These are phyloP conservation scores for Naganishia sp. DNA, from an alignment of 1,284 basidiomycete species.

Conservation along the genomic window DNA sequence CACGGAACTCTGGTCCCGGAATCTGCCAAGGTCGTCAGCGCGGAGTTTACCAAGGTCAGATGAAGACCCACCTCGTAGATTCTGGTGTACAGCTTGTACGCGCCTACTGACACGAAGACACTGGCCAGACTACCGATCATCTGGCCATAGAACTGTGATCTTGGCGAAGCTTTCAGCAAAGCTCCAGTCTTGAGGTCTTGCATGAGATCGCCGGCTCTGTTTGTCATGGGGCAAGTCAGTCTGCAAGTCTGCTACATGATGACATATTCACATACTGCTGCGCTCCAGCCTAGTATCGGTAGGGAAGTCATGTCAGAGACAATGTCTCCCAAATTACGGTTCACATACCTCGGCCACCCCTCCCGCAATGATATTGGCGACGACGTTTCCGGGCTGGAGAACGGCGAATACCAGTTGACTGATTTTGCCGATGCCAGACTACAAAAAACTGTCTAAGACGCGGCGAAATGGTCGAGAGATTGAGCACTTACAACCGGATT, in stretches of 20 bases:
- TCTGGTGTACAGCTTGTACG: slow-evolving; percentile 81
- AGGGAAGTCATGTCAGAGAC: too few species aligned
- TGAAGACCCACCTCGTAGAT: slow-evolving; percentile 63
- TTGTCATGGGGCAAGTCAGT: not conserved
- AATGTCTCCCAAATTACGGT: not conserved
- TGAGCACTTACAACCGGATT: slow-evolving; percentile 63
- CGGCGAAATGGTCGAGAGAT: slow-evolving; percentile 16
- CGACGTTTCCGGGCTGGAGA: slow-evolving; percentile 89
- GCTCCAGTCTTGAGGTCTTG: slow-evolving; percentile 97
- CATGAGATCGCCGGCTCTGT: slow-evolving; percentile 93
- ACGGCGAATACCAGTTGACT: slow-evolving; percentile 92
- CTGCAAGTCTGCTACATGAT: too few species aligned
- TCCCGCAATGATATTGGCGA: slow-evolving; percentile 94
- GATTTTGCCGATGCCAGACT: slow-evolving; percentile 92
- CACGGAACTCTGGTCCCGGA: slow-evolving; percentile 83
- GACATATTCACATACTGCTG: slow-evolving; percentile 67
- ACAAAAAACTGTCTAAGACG: slow-evolving; percentile 37
- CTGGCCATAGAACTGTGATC: slow-evolving; percentile 85
- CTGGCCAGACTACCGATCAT: slow-evolving; percentile 83
- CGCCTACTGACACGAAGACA: slow-evolving; percentile 83
- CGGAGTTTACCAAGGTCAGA: too few species aligned
- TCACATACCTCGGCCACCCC: slow-evolving; percentile 74
- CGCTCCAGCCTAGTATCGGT: slow-evolving; percentile 66
- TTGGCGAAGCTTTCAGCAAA: slow-evolving; percentile 78
- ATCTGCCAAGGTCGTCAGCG: slow-evolving; percentile 39